Evolutionary conservation across 768 basidiomycete genomes (phyloP), one percentile per base, ranked within the genome.

Genomic region (Lactifluus subvellereus): DNA sequence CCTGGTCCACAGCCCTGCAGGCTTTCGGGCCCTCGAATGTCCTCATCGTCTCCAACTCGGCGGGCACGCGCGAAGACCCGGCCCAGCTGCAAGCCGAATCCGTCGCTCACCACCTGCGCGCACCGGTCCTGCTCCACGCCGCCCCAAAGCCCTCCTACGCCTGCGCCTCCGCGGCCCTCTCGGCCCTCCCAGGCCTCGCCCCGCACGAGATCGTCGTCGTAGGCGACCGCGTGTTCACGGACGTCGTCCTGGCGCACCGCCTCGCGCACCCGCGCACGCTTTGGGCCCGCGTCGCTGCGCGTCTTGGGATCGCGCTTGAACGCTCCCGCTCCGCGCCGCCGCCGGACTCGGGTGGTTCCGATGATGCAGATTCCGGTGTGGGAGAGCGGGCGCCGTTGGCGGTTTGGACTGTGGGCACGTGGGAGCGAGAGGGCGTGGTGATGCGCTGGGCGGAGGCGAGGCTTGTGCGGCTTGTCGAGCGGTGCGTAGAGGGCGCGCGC

Each of bases 41-140:
- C 6, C 77, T 99, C 64, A 84, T 98, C 51, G 95, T 98, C 38
- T 93, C 91, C 73, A 99, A 99, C 72, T 94, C 95, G 20, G 93
- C 93, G 0, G 95, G 96, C 1, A 89, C 91, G 30, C 81, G 77
- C 60, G 79, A 85, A 60, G 91, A 92, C 66, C 77, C 86, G 0
- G 89, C 87, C 20, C 84, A 84, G 14, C 82, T 98, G 50, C 90
- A 94, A 94, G 88, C 93, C 4, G 94, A 97, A 77, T 86, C 89
- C 13, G 91, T 98, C 9, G 81, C 87, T 3, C 71, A 89, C 62
- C 80, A 88, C 68, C 84, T 96, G 2, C 79, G 81, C 48, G 89
- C 84, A 0, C 94, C 94, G 4, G 91, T 98, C 38, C 82, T 99
- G 30, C 79, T 82, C 11, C 96, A 98, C 73, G 69, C 75, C 14